Conservation (phyloP, 495 filamentous ascomycete species). For the Immersiella caudata region DNA sequence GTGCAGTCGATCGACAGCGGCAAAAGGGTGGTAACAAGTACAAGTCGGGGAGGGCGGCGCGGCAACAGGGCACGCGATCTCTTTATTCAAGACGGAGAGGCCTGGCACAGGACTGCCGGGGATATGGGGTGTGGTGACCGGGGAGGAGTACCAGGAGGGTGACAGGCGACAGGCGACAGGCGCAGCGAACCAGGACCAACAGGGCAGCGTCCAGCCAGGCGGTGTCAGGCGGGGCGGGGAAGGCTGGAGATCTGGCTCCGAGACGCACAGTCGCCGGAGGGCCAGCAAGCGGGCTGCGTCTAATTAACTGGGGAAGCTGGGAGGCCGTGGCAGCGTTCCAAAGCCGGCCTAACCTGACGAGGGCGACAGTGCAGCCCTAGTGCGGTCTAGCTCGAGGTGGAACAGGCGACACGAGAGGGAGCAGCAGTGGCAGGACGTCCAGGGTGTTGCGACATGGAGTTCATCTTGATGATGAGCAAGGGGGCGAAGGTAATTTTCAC, state of each 20-base stretch:
- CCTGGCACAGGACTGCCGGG: constrained; percentile 10
- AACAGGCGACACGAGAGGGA: constrained; percentile 8
- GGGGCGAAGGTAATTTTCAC: background rate
- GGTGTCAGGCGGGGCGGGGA: constrained; percentile 33
- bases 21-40: constrained; percentile 19
- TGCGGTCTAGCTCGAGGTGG: constrained; percentile 1
- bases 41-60: constrained; percentile 18
- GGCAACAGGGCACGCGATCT: constrained; percentile 28
- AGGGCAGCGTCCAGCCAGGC: constrained; percentile 30
- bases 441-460: constrained; percentile 18
- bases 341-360: constrained; percentile 6
- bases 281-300: background rate
- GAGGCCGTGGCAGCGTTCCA: background rate
- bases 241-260: constrained; percentile 28
- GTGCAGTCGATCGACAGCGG: constrained; percentile 9
- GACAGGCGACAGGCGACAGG: background rate
- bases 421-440: constrained; percentile 22
- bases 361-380: constrained; percentile 11
- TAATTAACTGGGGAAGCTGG: background rate
- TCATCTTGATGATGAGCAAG: constrained; percentile 17
- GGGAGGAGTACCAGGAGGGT: constrained; percentile 1
- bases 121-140: constrained; percentile 2
- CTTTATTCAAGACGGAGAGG: constrained; percentile 29
- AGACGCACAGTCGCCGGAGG: background rate
- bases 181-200: constrained; percentile 2